Evolutionary conservation across 805 yeast species (phyloP).

Genomic region (Saccharomyces mikatae): DNA sequence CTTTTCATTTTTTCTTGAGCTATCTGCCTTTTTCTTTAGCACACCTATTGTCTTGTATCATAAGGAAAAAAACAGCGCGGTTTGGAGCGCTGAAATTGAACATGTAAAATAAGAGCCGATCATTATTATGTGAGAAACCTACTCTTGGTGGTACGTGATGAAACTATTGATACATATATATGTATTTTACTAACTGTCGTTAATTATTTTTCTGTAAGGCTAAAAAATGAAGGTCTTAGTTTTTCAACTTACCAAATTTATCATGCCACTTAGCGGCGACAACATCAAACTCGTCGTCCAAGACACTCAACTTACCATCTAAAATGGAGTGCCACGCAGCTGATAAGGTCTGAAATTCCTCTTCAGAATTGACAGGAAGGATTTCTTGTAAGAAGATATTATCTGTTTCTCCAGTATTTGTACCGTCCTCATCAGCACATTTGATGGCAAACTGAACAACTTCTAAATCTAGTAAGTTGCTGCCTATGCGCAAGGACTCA

Average conservation of each 20-base stretch:
- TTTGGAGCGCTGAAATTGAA: background rate
- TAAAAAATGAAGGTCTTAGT: background rate
- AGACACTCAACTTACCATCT: constrained; percentile 8
- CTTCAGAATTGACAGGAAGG: constrained; percentile 16
- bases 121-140: background rate
- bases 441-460: constrained; percentile 25
- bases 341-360: constrained; percentile 19
- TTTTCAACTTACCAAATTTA: constrained; percentile 18
- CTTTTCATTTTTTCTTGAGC: background rate
- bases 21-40: background rate
- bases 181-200: background rate
- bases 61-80: background rate
- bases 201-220: background rate
- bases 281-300: constrained; percentile 14
- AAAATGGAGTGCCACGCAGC: constrained; percentile 23
- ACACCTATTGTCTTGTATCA: background rate
- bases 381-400: constrained; percentile 29
- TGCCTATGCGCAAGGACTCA: constrained; percentile 20
- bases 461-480: constrained; percentile 19
- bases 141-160: background rate
- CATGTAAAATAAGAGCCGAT: background rate
- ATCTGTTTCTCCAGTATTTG: constrained; percentile 22
- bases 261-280: constrained; percentile 19
- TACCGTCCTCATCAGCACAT: constrained; percentile 27
- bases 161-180: background rate